Conservation (phyloP, 1,139 yeast genomes). For the Yamadazyma diddensiae region DNA sequence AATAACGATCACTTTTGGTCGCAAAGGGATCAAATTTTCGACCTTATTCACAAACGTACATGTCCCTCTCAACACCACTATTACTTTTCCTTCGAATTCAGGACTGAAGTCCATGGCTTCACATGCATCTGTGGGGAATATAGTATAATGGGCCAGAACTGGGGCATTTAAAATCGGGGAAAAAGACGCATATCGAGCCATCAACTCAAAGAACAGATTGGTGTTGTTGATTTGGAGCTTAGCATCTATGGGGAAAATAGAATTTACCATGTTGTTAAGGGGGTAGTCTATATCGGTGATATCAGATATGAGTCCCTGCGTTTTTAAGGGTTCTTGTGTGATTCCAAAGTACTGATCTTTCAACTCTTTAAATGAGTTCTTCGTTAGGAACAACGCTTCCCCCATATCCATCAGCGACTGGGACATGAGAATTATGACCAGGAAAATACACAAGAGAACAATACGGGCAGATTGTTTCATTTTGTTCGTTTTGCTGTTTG, state of each 20-base stretch:
- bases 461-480: too few relatives aligned
- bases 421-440: conserved; percentile 9
- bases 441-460: conserved; percentile 8
- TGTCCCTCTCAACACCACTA: conserved; percentile 38
- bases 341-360: conserved; percentile 17
- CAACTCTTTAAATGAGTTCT: conserved; percentile 25
- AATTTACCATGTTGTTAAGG: conserved; percentile 34
- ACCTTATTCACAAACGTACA: conserved; percentile 46
- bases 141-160: conserved; percentile 22
- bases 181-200: conserved; percentile 44
- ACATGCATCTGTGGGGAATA: conserved; percentile 34
- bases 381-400: conserved; percentile 27
- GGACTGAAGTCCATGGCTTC: conserved; percentile 10
- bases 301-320: background rate
- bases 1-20: conserved; percentile 34
- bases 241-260: conserved; percentile 44
- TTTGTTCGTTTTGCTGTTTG: too few relatives aligned
- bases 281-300: conserved; percentile 34
- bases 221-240: conserved; percentile 29
- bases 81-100: conserved; percentile 22
- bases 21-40: conserved; percentile 26
- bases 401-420: conserved; percentile 14
- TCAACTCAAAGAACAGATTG: conserved; percentile 17
- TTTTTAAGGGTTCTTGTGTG: background rate
- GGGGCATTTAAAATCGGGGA: conserved; percentile 31